These are phyloP conservation scores for Sporothrix humicola DNA, from an alignment of 2,329 filamentous ascomycete genomes.

Conservation along the genomic window DNA sequence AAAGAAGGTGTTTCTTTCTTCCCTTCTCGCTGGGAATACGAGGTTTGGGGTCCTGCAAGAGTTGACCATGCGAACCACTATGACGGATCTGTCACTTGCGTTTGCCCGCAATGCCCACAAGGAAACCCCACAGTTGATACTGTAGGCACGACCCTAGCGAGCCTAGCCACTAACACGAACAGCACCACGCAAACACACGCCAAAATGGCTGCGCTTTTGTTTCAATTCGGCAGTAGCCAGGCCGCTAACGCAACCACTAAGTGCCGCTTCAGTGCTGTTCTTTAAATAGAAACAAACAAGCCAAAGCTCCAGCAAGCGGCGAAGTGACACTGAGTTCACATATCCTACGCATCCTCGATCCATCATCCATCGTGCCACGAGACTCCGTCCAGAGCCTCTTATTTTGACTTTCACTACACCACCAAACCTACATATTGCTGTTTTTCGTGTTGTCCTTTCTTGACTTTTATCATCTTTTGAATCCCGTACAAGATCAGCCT, in stretches of 20 bases:
- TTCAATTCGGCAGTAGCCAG: conserved; percentile 2
- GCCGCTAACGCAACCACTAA: background rate
- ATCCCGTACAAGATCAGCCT: background rate
- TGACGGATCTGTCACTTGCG: background rate
- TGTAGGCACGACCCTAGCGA: background rate
- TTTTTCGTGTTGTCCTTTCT: background rate
- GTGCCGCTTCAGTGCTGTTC: background rate
- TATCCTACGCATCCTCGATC: background rate
- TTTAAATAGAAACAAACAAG: conserved; percentile 20
- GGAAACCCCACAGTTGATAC: conserved; percentile 2
- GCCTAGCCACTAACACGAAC: background rate
- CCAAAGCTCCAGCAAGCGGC: background rate
- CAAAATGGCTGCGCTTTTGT: background rate
- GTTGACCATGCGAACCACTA: background rate
- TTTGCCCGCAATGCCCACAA: background rate
- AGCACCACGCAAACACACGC: background rate
- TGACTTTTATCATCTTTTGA: background rate
- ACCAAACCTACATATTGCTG: background rate
- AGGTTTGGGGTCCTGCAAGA: background rate
- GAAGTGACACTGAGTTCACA: background rate
- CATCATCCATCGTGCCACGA: background rate
- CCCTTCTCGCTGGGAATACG: background rate
- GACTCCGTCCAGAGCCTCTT: background rate
- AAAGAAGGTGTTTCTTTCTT: background rate
- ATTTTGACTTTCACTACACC: background rate